Percentiles rank a stretch among this genome's conserved stretches.
phyloP scores from a whole-genome alignment of 352 stramenopile species.

The Phytophthora pinifolia region DNA sequence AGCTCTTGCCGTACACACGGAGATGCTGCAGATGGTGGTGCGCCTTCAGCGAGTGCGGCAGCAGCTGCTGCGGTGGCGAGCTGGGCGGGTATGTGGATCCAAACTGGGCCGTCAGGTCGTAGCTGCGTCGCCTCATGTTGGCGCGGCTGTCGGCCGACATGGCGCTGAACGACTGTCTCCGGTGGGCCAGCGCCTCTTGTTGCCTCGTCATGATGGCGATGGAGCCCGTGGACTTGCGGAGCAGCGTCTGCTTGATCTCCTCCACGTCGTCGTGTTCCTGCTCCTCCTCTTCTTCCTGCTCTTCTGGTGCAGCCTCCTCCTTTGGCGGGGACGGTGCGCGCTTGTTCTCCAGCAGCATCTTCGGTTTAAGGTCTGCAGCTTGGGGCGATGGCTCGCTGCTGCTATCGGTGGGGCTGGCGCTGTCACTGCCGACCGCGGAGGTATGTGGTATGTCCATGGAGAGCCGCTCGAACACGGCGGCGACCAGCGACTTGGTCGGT shows the following conservation, averaged over 20 bases:
- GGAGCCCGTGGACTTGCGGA: conserved; percentile 35
- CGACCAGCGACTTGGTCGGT: conserved; percentile 19
- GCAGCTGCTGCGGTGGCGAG: conserved; percentile 8
- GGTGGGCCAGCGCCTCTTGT: conserved; percentile 40
- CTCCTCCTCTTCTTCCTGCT: conserved; percentile 5
- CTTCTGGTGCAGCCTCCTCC: not conserved
- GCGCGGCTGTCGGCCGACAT: conserved; percentile 47
- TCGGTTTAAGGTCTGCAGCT: conserved; percentile 14
- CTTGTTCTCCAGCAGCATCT: conserved; percentile 12
- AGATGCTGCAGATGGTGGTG: conserved; percentile 51
- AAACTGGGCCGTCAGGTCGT: conserved; percentile 39
- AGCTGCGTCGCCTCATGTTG: conserved; percentile 45
- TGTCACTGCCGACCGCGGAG: not conserved
- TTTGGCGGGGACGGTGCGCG: conserved; percentile 15
- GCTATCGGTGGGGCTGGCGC: conserved; percentile 26
- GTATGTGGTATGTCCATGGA: conserved; percentile 17
- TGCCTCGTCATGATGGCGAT: conserved; percentile 42
- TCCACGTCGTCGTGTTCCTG: conserved; percentile 22
- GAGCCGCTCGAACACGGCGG: conserved; percentile 18
- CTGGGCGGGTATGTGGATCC: conserved; percentile 31
- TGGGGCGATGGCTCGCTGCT: conserved; percentile 35
- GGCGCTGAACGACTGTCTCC: conserved; percentile 44
- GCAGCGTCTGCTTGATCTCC: conserved; percentile 25
- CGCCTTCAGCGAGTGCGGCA: conserved; percentile 31
- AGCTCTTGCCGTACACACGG: conserved; percentile 51